These are phyloP conservation scores for Fusarium haematococcum DNA, from an alignment of 2,329 filamentous ascomycete species.

Conservation along the genomic window DNA sequence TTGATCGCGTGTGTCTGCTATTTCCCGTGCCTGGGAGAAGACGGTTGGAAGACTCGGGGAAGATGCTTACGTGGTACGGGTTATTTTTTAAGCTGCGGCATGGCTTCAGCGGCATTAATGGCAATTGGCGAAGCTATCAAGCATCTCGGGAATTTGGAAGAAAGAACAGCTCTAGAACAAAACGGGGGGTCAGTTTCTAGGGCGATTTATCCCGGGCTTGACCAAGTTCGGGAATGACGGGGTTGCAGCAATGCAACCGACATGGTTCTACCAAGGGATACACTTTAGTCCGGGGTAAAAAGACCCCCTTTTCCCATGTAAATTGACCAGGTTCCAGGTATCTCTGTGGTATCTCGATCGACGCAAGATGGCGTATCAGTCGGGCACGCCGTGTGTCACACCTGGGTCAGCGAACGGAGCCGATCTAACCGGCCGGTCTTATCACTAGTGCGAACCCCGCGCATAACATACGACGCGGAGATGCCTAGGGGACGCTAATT, in stretches of 20 bases:
- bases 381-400: neutral
- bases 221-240: neutral
- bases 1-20: constrained; percentile 12
- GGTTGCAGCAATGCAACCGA: neutral
- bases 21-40: neutral
- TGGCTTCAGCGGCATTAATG: neutral
- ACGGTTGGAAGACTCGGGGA: neutral
- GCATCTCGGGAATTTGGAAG: neutral
- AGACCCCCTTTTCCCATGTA: neutral
- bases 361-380: constrained; percentile 4
- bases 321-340: neutral
- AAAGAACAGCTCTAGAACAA: neutral
- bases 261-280: neutral
- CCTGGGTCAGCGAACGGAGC: constrained; percentile 4
- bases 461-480: constrained; percentile 1
- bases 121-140: neutral
- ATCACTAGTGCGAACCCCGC: constrained; percentile 3
- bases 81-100: neutral
- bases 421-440: constrained; percentile 5
- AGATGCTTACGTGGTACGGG: neutral
- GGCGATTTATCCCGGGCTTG: neutral
- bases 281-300: neutral
- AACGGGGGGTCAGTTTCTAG: neutral
- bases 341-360: neutral
- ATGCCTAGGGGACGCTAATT: neutral